These are phyloP conservation scores for Rubus parviflorus DNA, from an alignment of 306 rosid species.

Conservation along the genomic window DNA sequence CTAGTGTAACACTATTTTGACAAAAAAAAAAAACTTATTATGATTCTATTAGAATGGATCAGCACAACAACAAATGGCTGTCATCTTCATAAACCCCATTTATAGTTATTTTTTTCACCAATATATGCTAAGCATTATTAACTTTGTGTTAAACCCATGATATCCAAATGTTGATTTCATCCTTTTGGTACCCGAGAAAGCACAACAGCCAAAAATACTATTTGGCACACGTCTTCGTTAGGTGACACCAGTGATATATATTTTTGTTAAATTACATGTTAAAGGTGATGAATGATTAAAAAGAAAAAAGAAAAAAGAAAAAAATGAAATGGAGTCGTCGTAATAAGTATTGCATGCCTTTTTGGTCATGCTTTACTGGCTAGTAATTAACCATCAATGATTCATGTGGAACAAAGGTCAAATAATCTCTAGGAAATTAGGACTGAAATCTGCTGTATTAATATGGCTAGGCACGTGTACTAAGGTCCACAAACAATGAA, in stretches of 20 bases:
- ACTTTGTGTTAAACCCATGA: neutral
- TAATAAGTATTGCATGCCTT: neutral
- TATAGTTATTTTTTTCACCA: constrained; percentile 13
- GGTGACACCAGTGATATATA: no score
- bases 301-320: neutral
- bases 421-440: neutral
- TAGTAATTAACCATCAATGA: neutral
- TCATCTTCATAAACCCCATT: neutral
- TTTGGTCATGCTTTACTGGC: no score
- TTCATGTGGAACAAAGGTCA: neutral
- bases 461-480: neutral
- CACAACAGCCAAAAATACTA: constrained; percentile 1
- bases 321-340: neutral
- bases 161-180: neutral
- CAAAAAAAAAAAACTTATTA: no score
- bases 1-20: no score
- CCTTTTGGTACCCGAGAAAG: neutral
- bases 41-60: neutral
- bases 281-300: neutral
- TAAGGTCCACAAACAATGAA: neutral
- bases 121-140: neutral
- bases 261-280: no score
- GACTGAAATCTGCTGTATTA: neutral
- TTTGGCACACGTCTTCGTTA: neutral
- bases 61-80: neutral